These are phyloP conservation scores for Kodamaea kakaduensis DNA, from an alignment of 805 yeast genomes.

Conservation along the genomic window DNA sequence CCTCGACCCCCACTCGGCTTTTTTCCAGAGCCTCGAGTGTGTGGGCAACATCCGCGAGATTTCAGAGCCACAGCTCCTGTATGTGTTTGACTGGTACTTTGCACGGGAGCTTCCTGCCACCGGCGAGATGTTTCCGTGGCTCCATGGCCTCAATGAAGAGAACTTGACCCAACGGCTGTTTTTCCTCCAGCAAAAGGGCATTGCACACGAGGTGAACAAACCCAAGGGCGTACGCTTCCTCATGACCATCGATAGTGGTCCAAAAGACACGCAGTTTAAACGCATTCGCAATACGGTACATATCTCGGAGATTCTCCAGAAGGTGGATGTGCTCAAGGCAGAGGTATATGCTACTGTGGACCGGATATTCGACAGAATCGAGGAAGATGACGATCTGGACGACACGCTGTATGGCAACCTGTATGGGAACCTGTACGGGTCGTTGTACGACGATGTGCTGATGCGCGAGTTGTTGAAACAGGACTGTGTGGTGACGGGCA, in stretches of 20 bases:
- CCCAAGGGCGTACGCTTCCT: slow-evolving; percentile 34
- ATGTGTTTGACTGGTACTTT: slow-evolving; percentile 37
- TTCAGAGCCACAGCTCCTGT: slow-evolving; percentile 11
- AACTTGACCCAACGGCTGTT: slow-evolving; percentile 53
- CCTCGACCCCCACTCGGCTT: slow-evolving; percentile 7
- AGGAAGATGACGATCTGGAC: slow-evolving; percentile 21
- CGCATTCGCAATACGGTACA: slow-evolving; percentile 51
- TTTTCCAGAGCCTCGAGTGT: slow-evolving; percentile 4
- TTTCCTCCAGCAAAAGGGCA: slow-evolving; percentile 27
- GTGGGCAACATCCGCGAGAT: slow-evolving; percentile 1
- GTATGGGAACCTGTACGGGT: slow-evolving; percentile 17
- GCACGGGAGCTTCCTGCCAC: slow-evolving; percentile 54
- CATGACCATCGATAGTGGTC: slow-evolving; percentile 27
- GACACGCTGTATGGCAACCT: slow-evolving; percentile 19
- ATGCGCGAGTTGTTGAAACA: slow-evolving; percentile 26
- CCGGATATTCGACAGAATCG: slow-evolving; percentile 17
- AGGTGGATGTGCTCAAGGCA: slow-evolving; percentile 40
- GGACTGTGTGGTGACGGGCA: slow-evolving; percentile 42
- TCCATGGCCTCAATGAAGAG: slow-evolving; percentile 67
- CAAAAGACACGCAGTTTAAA: slow-evolving; percentile 2
- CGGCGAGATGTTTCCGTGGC: slow-evolving; percentile 79
- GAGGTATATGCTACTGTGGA: slow-evolving; percentile 25
- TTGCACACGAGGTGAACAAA: slow-evolving; percentile 9
- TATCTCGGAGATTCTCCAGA: slow-evolving; percentile 49
- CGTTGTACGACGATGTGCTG: slow-evolving; percentile 20